phyloP scores from a whole-genome alignment of 257 asterid species.

The Solanum commersonii region DNA sequence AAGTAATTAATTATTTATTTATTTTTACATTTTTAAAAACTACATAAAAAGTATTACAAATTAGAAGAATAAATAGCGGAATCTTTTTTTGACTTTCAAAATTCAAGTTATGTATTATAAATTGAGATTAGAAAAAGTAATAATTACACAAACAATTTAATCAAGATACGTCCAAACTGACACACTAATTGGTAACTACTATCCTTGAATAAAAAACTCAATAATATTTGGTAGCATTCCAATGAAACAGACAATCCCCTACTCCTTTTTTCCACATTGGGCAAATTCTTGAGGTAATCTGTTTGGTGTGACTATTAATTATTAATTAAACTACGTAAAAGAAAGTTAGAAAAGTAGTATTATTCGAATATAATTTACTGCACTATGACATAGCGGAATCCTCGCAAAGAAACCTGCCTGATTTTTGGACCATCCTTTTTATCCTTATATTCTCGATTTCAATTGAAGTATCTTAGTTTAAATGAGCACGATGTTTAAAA shows the following conservation, averaged over 20 bases:
- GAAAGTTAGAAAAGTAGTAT: neutral
- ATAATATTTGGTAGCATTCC: neutral
- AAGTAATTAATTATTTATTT: neutral
- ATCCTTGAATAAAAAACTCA: neutral
- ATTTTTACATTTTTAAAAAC: neutral
- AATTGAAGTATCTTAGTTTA: too few relatives aligned
- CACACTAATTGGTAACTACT: too few relatives aligned
- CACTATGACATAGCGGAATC: slow-evolving; percentile 48
- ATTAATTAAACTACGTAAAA: neutral
- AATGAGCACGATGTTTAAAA: neutral
- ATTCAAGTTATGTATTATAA: neutral
- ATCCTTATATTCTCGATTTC: neutral
- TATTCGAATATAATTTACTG: neutral
- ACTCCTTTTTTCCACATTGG: neutral
- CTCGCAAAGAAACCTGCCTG: slow-evolving; percentile 61
- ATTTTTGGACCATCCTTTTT: slow-evolving; percentile 31
- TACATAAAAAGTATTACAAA: neutral
- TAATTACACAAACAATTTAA: neutral
- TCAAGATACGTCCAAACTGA: neutral
- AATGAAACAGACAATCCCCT: neutral
- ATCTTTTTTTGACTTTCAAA: neutral
- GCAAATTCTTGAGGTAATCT: neutral
- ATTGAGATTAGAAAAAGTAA: neutral
- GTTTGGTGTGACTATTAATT: neutral
- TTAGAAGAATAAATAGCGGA: neutral